Base-by-base conservation (phyloP, 2,329 filamentous ascomycete genomes). In the Polychaeton citri region DNA sequence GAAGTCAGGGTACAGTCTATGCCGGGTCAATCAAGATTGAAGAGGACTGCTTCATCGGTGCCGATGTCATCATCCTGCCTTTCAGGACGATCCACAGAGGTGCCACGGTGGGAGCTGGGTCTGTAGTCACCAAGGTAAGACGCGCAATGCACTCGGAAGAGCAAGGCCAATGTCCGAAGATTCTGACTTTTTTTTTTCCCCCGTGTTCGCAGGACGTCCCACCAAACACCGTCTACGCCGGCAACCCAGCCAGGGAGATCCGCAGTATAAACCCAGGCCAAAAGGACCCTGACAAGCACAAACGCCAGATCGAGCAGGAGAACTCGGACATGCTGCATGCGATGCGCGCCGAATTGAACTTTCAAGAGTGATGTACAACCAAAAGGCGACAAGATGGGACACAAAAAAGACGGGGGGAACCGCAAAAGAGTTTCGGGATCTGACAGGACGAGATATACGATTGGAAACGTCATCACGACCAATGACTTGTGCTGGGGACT, bases 11-110 rank as follows among this genome's bases (percentile, higher is more conserved):
- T 21, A 72, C 74, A 5, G 79, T 82, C 51, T 60, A 77, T 39
- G 86, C 82, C 10, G 74, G 74, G 20, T 65, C 71, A 13, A 79
- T 96, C 37, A 70, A 68, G 21, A 88, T 96, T 43, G 83, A 85
- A 44, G 76, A 76, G 41, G 76, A 80, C 46, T 77, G 75, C 48
- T 75, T 71, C 55, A 74, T 82, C 49, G 77, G 76, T 30, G 71
- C 71, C 5, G 67, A 69, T 37, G 73, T 71, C 37, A 72, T 68
- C 2, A 78, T 82, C 42, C 62, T 71, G 48, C 64, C 70, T n/a
- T 70, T 69, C 12, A 58, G 68, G 6, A 65, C 58, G 16, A 69
- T 75, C 35, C 67, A 68, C 7, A 66, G 64, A 35, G 68, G 69
- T 18, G 64, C 68, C 24, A 68, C 66, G 12, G 60, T 75, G 28